Evolutionary conservation across 164 flowering plant genomes (phyloP).

Genomic region (Kalanchoe fedtschenkoi): DNA sequence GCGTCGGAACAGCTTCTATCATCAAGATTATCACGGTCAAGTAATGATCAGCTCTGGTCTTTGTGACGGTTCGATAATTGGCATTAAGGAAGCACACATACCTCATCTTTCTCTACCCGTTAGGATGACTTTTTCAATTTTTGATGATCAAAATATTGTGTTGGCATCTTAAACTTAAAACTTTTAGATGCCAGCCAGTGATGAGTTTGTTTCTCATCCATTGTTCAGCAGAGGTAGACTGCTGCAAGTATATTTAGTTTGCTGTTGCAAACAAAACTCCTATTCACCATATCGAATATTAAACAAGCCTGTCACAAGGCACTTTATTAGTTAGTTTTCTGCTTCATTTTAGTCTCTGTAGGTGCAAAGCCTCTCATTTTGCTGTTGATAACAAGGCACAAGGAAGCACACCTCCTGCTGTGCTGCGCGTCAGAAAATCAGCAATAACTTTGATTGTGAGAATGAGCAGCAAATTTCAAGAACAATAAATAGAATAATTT

Average conservation of each 20-base stretch:
- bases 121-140: not conserved
- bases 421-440: too few relatives aligned
- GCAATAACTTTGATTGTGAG: too few relatives aligned
- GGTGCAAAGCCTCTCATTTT: too few relatives aligned
- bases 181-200: not conserved
- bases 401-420: too few relatives aligned
- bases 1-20: conserved; percentile 56
- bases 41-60: conserved; percentile 13
- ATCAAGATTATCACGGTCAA: conserved; percentile 63
- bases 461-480: too few relatives aligned
- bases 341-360: too few relatives aligned
- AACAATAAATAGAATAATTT: too few relatives aligned
- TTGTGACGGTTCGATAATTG: not conserved
- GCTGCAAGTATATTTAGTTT: not conserved
- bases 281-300: too few relatives aligned
- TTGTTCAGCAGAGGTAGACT: not conserved
- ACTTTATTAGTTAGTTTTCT: too few relatives aligned
- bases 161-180: not conserved
- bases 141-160: not conserved
- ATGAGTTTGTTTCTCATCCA: not conserved
- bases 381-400: too few relatives aligned
- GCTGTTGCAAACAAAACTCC: too few relatives aligned
- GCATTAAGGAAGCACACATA: not conserved
- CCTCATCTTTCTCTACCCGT: not conserved
- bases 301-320: too few relatives aligned